A percentile compares a stretch with the other conserved stretches of the same genome.
These are phyloP conservation scores for Trebouxia gelatinosa DNA, from an alignment of 163 green algal genomes.

Conservation along the genomic window DNA sequence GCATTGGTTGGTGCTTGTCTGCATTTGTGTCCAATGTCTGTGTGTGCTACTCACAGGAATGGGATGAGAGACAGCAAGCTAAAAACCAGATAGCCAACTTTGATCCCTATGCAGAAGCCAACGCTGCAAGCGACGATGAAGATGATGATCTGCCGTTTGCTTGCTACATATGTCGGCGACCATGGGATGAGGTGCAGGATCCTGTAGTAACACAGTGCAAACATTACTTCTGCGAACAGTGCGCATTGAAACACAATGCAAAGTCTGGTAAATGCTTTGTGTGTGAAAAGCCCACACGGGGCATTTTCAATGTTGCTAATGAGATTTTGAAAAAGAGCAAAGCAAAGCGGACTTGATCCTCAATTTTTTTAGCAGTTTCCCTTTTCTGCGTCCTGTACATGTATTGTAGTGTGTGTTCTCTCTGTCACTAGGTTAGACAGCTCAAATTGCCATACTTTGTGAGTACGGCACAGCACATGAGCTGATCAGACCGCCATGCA, in stretches of 20 bases:
- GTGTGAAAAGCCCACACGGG: slow-evolving; percentile 86
- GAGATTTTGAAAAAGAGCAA: slow-evolving; percentile 74
- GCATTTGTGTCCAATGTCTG: no score
- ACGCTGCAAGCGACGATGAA: slow-evolving; percentile 51
- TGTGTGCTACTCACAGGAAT: slow-evolving; percentile 52
- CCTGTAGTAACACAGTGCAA: slow-evolving; percentile 93
- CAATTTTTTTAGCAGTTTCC: no score
- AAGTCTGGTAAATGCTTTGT: slow-evolving; percentile 86
- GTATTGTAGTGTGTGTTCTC: no score
- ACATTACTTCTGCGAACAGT: slow-evolving; percentile 99
- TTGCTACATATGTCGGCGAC: slow-evolving; percentile 91
- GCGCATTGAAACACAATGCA: slow-evolving; percentile 86
- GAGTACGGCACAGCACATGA: no score
- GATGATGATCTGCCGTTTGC: slow-evolving; percentile 96
- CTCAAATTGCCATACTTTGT: no score
- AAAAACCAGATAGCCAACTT: slow-evolving; percentile 64
- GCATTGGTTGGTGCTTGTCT: no score
- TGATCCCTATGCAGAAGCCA: slow-evolving; percentile 47
- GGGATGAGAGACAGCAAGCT: slow-evolving; percentile 73
- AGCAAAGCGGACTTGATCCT: no score
- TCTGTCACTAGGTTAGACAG: no score
- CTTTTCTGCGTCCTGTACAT: no score
- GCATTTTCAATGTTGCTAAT: slow-evolving; percentile 96
- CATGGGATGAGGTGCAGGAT: slow-evolving; percentile 78
- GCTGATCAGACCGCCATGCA: no score